phyloP scores from a whole-genome alignment of 441 rosid species.

The Aquilaria agallochum region DNA sequence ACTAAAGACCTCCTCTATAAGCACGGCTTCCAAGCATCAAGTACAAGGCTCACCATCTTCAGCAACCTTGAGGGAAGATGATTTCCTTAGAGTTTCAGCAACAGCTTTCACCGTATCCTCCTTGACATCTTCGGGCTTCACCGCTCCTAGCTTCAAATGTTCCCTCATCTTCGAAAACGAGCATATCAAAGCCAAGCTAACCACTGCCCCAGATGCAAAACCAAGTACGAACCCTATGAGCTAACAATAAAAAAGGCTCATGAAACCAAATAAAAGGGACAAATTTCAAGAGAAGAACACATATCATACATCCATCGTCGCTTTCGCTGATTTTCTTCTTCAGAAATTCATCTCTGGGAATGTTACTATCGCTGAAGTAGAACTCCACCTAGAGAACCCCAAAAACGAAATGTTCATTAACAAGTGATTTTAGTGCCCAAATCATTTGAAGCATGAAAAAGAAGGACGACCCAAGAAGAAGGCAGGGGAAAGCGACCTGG shows the following conservation, averaged over 20 bases:
- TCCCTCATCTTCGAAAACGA: conserved; percentile 84
- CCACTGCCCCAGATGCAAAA: conserved; percentile 49
- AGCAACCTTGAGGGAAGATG: conserved; percentile 67
- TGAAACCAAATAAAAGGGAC: neutral
- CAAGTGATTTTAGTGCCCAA: neutral
- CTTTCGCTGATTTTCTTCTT: conserved; percentile 50
- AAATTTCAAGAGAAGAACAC: neutral
- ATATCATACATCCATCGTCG: conserved; percentile 71
- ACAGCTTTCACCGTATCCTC: conserved; percentile 75
- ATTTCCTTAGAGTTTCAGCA: conserved; percentile 71
- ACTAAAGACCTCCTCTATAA: neutral
- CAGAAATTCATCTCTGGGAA: conserved; percentile 72
- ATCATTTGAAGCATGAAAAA: neutral
- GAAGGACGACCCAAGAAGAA: neutral
- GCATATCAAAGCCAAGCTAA: conserved; percentile 80
- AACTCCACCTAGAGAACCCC: conserved; percentile 58
- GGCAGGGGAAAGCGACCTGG: conserved; percentile 43
- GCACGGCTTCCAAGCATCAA: neutral
- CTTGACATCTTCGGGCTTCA: conserved; percentile 69
- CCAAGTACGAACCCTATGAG: neutral
- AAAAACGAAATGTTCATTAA: neutral
- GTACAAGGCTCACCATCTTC: conserved; percentile 60
- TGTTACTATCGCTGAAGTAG: conserved; percentile 89
- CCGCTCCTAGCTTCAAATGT: conserved; percentile 56
- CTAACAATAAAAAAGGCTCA: neutral